Evolutionary conservation across 148 eudicot species (phyloP).

Genomic region (Arbutus unedo): DNA sequence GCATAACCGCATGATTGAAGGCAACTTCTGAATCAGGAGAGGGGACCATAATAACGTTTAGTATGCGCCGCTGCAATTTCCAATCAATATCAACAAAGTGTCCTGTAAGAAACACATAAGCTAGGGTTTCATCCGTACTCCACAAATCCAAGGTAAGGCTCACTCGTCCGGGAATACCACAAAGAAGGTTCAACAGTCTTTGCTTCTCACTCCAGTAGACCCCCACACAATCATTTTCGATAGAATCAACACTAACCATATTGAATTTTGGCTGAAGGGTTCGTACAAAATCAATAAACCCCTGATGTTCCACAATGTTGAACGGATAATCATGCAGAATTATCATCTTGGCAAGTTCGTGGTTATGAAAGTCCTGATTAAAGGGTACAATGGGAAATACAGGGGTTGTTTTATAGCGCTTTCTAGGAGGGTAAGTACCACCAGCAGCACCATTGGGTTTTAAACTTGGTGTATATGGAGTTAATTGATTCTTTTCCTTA

Average conservation of each 20-base stretch:
- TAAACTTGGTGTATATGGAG: conserved; percentile 21
- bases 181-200: conserved; percentile 40
- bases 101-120: conserved; percentile 56
- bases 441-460: conserved; percentile 26
- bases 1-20: conserved; percentile 53
- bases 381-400: conserved; percentile 36
- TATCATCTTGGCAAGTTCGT: conserved; percentile 74
- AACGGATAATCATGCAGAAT: conserved; percentile 69
- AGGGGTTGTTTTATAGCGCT: conserved; percentile 48
- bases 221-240: conserved; percentile 35
- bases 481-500: conserved; percentile 32
- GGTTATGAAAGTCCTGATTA: conserved; percentile 44
- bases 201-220: conserved; percentile 51
- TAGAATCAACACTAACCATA: conserved; percentile 21
- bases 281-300: conserved; percentile 40
- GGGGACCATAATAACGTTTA: conserved; percentile 57
- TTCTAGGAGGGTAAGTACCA: conserved; percentile 45
- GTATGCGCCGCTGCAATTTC: conserved; percentile 63
- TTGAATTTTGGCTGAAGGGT: conserved; percentile 51
- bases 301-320: conserved; percentile 53
- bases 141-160: conserved; percentile 62
- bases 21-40: conserved; percentile 70
- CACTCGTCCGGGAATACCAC: conserved; percentile 55
- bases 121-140: conserved; percentile 60
- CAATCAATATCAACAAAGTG: conserved; percentile 62